Conservation (phyloP, 352 stramenopile species). For the Globisporangium parvum region DNA sequence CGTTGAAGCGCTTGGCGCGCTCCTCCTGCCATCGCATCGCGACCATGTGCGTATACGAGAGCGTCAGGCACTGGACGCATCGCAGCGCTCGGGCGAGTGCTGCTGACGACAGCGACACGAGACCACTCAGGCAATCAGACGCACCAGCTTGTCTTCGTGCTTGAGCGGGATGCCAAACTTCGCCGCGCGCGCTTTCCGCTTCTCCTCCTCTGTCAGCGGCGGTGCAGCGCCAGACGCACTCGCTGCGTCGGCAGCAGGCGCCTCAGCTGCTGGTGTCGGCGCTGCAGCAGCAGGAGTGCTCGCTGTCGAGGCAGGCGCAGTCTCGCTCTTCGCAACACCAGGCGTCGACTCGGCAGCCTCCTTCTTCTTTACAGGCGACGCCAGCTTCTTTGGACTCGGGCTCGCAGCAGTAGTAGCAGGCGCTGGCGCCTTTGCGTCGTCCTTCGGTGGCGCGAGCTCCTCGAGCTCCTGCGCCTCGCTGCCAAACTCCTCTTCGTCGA, state of each 20-base stretch:
- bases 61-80: background rate
- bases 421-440: constrained; percentile 21
- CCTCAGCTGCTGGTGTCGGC: constrained; percentile 1
- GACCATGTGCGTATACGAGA: background rate
- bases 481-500: constrained; percentile 86
- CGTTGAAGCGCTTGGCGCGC: constrained; percentile 76
- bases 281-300: constrained; percentile 11
- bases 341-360: constrained; percentile 10
- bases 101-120: background rate
- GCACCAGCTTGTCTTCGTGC: constrained; percentile 73
- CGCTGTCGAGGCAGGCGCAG: constrained; percentile 6
- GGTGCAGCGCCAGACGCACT: constrained; percentile 16
- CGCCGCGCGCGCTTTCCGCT: constrained; percentile 65
- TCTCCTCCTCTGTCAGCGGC: constrained; percentile 62
- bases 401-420: background rate
- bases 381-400: constrained; percentile 26
- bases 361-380: constrained; percentile 17
- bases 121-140: background rate
- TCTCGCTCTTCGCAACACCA: constrained; percentile 18
- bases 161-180: constrained; percentile 77
- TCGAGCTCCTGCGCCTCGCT: constrained; percentile 67
- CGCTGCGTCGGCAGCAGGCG: constrained; percentile 2
- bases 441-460: constrained; percentile 40
- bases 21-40: constrained; percentile 29
- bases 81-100: background rate